Conservation (phyloP, 23 red algal species). For the Agarophyton chilense region DNA sequence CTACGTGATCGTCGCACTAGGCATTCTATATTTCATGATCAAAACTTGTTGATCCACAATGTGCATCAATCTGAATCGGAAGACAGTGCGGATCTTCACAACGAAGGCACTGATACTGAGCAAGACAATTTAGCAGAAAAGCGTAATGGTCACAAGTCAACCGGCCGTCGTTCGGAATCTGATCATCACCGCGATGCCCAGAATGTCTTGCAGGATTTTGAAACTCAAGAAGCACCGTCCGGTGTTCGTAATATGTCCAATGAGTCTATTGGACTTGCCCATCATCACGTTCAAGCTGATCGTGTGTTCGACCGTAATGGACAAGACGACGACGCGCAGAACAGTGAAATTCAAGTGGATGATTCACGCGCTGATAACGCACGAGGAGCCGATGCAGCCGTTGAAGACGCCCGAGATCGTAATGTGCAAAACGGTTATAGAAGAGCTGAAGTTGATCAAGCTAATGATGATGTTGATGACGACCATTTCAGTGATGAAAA, state of each 20-base stretch:
- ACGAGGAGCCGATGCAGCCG: background rate
- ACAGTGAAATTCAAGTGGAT: background rate
- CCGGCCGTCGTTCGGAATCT: no score
- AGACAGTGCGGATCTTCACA: background rate
- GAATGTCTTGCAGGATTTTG: background rate
- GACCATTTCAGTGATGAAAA: background rate
- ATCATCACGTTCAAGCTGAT: background rate
- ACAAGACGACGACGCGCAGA: background rate
- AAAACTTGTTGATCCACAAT: background rate
- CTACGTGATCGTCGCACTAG: background rate
- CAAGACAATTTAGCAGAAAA: background rate
- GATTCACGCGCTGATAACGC: background rate
- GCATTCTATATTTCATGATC: constrained; percentile 2
- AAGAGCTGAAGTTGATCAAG: no score
- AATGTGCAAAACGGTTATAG: no score
- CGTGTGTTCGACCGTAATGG: background rate
- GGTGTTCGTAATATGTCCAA: background rate
- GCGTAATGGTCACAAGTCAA: background rate
- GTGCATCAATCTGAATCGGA: background rate
- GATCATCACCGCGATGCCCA: no score
- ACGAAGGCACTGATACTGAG: background rate
- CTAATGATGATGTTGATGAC: background rate
- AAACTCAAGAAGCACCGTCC: background rate
- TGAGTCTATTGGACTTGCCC: background rate
- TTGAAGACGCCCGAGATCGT: no score